A percentile compares a stretch with the other conserved stretches of the same genome.
Evolutionary conservation across 768 basidiomycete species (phyloP).

Genomic region (Boletus sensibilis): DNA sequence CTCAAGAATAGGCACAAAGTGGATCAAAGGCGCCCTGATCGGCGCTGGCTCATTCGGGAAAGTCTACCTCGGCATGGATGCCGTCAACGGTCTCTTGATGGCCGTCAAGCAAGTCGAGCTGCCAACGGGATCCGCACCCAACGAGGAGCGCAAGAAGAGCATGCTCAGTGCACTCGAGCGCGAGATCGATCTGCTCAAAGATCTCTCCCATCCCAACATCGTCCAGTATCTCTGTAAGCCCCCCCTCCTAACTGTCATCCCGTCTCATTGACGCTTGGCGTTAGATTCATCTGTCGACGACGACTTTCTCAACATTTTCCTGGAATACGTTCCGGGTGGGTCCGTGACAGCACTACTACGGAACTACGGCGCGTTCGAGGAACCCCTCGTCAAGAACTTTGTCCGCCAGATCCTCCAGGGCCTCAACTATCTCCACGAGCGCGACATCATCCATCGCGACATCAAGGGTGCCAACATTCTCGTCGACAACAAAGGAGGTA

Average conservation of each 20-base stretch:
- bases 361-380: constrained; percentile 94
- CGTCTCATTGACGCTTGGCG: not conserved
- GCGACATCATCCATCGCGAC: constrained; percentile 95
- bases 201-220: constrained; percentile 92
- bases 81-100: constrained; percentile 86
- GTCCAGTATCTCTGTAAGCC: constrained; percentile 94
- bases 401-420: constrained; percentile 89
- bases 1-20: constrained; percentile 68
- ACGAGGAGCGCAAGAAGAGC: constrained; percentile 89
- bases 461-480: constrained; percentile 99
- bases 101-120: constrained; percentile 97
- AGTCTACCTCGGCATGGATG: constrained; percentile 95
- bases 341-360: constrained; percentile 87
- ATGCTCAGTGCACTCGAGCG: constrained; percentile 91
- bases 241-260: not conserved
- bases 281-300: constrained; percentile 92
- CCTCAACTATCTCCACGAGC: constrained; percentile 86
- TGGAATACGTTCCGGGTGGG: constrained; percentile 96
- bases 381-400: constrained; percentile 87
- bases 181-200: constrained; percentile 92
- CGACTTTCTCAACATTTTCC: constrained; percentile 89
- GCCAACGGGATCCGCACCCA: constrained; percentile 76
- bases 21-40: constrained; percentile 96
- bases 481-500: constrained; percentile 95
- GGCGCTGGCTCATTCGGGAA: constrained; percentile 94